Evolutionary conservation across 805 yeast genomes (phyloP).

Genomic region (Naumovozyma baii): DNA sequence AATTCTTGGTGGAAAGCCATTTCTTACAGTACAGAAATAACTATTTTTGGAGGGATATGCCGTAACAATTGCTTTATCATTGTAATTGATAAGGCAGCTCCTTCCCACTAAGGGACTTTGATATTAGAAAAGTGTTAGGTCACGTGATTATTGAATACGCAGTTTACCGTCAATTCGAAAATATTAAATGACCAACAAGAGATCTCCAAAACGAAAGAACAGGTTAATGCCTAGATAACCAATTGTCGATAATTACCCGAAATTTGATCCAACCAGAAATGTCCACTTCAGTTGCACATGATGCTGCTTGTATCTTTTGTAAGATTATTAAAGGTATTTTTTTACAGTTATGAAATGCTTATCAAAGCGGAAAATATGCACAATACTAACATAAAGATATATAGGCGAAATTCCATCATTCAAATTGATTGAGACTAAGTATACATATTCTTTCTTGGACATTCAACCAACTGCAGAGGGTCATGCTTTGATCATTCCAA

Average conservation of each 20-base stretch:
- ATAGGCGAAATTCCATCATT: constrained; percentile 91
- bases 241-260: too few species aligned
- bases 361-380: neutral
- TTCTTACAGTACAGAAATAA: too few species aligned
- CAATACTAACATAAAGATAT: constrained; percentile 3
- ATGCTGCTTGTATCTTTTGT: constrained; percentile 79
- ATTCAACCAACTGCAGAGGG: constrained; percentile 88
- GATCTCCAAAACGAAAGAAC: too few species aligned
- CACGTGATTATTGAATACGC: too few species aligned
- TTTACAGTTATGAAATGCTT: neutral
- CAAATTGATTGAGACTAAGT: constrained; percentile 79
- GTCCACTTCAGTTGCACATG: constrained; percentile 24
- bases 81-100: too few species aligned
- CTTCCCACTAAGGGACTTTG: too few species aligned
- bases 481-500: constrained; percentile 85
- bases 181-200: too few species aligned
- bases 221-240: too few species aligned
- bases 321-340: constrained; percentile 74
- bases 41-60: too few species aligned
- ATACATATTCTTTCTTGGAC: constrained; percentile 76
- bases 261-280: constrained; percentile 5
- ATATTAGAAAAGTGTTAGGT: too few species aligned
- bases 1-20: constrained; percentile 21
- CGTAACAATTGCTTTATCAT: too few species aligned
- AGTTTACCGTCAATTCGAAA: too few species aligned